phyloP scores from a whole-genome alignment of 169 alveolate genomes.

The Plasmodium inui region DNA sequence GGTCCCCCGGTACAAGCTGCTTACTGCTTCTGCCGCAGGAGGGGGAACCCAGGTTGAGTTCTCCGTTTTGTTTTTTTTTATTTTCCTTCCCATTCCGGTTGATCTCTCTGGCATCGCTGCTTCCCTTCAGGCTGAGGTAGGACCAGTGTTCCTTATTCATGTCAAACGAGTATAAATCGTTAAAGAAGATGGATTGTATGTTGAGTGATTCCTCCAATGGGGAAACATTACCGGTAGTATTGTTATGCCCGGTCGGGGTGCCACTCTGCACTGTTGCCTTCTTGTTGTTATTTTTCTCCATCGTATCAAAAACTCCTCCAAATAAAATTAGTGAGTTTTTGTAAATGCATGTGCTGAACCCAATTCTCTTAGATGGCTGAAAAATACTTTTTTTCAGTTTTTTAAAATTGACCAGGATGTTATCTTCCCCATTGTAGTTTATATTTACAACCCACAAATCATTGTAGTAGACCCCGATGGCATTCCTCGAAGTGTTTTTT shows the following conservation, averaged over 20 bases:
- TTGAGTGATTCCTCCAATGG: conserved; percentile 80
- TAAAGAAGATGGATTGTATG: conserved; percentile 83
- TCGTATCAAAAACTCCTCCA: conserved; percentile 92
- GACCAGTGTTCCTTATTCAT: conserved; percentile 78
- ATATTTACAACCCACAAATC: conserved; percentile 91
- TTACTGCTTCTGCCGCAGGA: not conserved
- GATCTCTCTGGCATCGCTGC: not conserved
- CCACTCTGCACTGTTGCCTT: conserved; percentile 27
- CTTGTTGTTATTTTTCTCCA: conserved; percentile 80
- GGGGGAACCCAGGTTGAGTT: not conserved
- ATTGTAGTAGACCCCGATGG: conserved; percentile 85
- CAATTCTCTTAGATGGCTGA: conserved; percentile 83
- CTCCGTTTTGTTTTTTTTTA: conserved; percentile 19
- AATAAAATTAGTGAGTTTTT: conserved; percentile 84
- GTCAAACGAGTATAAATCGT: conserved; percentile 85
- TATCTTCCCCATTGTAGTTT: conserved; percentile 80
- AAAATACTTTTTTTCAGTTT: conserved; percentile 77
- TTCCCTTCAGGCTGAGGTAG: conserved; percentile 23
- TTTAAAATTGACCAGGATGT: conserved; percentile 78
- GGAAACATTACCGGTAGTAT: conserved; percentile 70
- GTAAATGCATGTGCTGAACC: conserved; percentile 84
- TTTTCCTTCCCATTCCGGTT: conserved; percentile 18
- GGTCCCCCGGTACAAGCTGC: not conserved
- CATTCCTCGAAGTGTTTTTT: conserved; percentile 86
- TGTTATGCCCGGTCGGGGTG: not conserved